Evolutionary conservation across 768 basidiomycete species (phyloP), one percentile per base, ranked within the genome.

Genomic region (Rhizopogon vinicolor): DNA sequence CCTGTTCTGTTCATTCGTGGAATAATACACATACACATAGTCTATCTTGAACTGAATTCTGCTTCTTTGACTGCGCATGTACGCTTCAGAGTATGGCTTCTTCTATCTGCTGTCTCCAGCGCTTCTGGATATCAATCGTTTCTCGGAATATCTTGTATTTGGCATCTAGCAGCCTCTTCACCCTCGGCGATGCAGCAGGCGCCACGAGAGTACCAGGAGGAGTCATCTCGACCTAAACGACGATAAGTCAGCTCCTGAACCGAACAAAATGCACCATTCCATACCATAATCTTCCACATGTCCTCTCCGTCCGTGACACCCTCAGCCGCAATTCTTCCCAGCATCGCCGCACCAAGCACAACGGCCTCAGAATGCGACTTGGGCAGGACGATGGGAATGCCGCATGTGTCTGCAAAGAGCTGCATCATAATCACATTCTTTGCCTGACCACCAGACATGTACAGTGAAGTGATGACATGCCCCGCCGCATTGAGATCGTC

Each of bases 131-230:
- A 14, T 92, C 89, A 45, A 97, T 92, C n/a, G 75, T 80, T 68
- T 98, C 94, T 54, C 82, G 72, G 75, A 98, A 98, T 64, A 98
- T 94, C 68, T 82, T 85, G 72, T 97, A 98, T 75, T 99, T 98
- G 7, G 87, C 92, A 53, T 91, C 85, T 51, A 98, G 74, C 44
- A 98, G 68, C 64, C 76, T 86, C 70, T 83, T 85, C 71, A 89
- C 92, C 68, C 74, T 82, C 1, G 68, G 58, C 3, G 79, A 77
- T 10, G 85, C 84, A 13, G 75, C 72, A 2, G 94, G 91, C 7
- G 71, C 65, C 37, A 99, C 78, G 43, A 87, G 74, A 14, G 79
- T 83, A 3, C 89, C 95, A 1, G 85, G 75, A 35, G 91, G 88
- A 7, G 94, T 96, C 97, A 99, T 98, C 61, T 93, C 87, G 31